Percentiles rank a stretch among this genome's conserved stretches.
phyloP scores from a whole-genome alignment of 371 early-diverging fungal species.

The Zopfochytrium polystomum region DNA sequence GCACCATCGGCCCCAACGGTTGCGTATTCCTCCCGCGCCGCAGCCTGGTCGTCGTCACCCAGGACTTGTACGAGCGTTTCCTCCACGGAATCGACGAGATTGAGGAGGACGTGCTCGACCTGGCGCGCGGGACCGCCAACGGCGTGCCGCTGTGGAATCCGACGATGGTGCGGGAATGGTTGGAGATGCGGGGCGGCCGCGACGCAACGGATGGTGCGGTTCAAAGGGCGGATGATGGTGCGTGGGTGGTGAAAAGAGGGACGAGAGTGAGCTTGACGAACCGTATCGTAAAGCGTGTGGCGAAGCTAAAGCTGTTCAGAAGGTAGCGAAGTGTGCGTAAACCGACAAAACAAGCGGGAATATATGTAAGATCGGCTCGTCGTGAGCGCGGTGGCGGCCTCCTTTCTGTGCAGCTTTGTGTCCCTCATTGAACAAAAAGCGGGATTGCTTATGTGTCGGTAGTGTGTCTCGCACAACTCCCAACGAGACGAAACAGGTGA shows the following conservation, averaged over 20 bases:
- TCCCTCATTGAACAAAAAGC: too few species aligned
- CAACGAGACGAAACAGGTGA: too few species aligned
- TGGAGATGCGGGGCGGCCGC: background rate
- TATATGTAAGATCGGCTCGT: too few species aligned
- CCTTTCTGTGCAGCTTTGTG: too few species aligned
- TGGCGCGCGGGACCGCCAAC: slow-evolving; percentile 2
- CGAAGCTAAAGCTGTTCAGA: slow-evolving; percentile 19
- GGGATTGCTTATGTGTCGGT: too few species aligned
- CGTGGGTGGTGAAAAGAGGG: background rate
- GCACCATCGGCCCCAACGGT: slow-evolving; percentile 23
- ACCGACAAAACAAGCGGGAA: too few species aligned
- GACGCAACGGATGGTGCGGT: background rate
- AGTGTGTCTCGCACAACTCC: too few species aligned
- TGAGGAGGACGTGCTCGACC: slow-evolving; percentile 38
- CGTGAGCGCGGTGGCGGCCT: too few species aligned
- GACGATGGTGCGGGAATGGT: slow-evolving; percentile 7
- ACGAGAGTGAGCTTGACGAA: slow-evolving; percentile 38
- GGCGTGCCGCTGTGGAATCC: too few species aligned
- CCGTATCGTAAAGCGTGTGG: slow-evolving; percentile 25
- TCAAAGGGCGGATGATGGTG: background rate
- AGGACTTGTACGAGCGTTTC: slow-evolving; percentile 48
- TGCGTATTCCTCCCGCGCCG: slow-evolving; percentile 41
- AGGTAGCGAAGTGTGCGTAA: too few species aligned
- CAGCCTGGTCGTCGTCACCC: slow-evolving; percentile 50
- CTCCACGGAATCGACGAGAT: slow-evolving; percentile 57